phyloP scores from a whole-genome alignment of 2,329 filamentous ascomycete species.

The Incumbomyces lentus region DNA sequence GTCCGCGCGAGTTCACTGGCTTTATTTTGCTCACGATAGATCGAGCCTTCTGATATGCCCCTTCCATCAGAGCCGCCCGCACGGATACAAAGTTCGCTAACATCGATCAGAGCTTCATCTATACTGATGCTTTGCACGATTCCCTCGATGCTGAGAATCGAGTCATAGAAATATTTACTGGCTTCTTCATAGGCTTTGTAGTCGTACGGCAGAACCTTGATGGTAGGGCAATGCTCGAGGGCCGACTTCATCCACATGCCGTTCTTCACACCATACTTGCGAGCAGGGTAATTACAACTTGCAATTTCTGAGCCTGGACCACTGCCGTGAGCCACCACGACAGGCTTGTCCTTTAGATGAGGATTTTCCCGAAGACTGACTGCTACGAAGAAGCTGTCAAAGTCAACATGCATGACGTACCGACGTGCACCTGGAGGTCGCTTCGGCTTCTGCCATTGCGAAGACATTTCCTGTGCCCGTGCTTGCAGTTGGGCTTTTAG shows the following conservation, averaged over 20 bases:
- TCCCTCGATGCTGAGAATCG: constrained; percentile 68
- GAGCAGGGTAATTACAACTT: constrained; percentile 90
- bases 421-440: constrained; percentile 54
- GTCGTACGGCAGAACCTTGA: constrained; percentile 90
- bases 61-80: constrained; percentile 57
- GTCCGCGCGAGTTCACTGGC: constrained; percentile 59
- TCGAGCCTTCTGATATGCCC: constrained; percentile 54
- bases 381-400: constrained; percentile 96
- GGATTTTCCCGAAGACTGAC: constrained; percentile 74
- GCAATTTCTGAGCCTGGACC: constrained; percentile 89
- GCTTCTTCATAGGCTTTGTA: constrained; percentile 91
- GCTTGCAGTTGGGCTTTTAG: constrained; percentile 81
- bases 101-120: constrained; percentile 84
- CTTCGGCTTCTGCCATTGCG: constrained; percentile 39
- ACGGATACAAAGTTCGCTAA: constrained; percentile 59
- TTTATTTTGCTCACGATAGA: constrained; percentile 67
- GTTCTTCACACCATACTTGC: constrained; percentile 79
- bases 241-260: constrained; percentile 99
- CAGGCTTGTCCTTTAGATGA: constrained; percentile 65
- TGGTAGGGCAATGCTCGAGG: constrained; percentile 66
- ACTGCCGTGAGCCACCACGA: constrained; percentile 77
- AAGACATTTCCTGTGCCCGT: constrained; percentile 55
- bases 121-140: constrained; percentile 93
- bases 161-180: constrained; percentile 76
- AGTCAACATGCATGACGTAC: constrained; percentile 92